Evolutionary conservation across 768 basidiomycete genomes (phyloP), one percentile per base, ranked within the genome.

Genomic region (Termitomyces sp.): DNA sequence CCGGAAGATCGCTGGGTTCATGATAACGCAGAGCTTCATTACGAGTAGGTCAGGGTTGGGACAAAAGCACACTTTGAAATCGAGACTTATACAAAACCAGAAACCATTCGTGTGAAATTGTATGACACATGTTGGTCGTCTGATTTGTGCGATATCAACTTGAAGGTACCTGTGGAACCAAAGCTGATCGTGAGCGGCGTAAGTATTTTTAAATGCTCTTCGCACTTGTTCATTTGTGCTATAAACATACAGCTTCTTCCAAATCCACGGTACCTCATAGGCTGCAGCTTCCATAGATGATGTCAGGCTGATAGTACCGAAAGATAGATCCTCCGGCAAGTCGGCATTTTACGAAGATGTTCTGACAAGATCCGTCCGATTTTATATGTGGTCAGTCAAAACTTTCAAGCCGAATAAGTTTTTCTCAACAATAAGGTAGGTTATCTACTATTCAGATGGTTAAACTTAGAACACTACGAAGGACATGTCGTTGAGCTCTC

Each of bases 181-280:
- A n/a, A n/a, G n/a, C n/a, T n/a, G 1, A 63, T 79, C 24, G 77
- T 79, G 60, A 58, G 67, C 54, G 6, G 32, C 28, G 20, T 22
- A 20, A 20, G 26, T 26, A 26, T 26, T 20, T 22, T 6, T 22
- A 20, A 20, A 30, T 3, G 10, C 20, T 49, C 20, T 33, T 12
- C 6, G 20, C 32, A n/a, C n/a, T 2, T 42, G n/a, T 22, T 9
- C 38, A 28, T 28, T 10, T 74, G 73, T 8, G 78, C 78, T 0
- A 78, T 79, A 47, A 79, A 80, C 26, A 67, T 77, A 36, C 78
- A 78, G 56, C 79, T 76, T 36, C 35, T 5, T 1, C 80, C 59
- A 1, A 77, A 78, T 60, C 80, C 80, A 58, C 72, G 68, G 7
- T 68, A 68, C 20, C 69, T 67, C 46, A 65, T 70, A 8, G 74